Evolutionary conservation across 148 eudicot genomes (phyloP).

Genomic region (Nepenthes gracilis): DNA sequence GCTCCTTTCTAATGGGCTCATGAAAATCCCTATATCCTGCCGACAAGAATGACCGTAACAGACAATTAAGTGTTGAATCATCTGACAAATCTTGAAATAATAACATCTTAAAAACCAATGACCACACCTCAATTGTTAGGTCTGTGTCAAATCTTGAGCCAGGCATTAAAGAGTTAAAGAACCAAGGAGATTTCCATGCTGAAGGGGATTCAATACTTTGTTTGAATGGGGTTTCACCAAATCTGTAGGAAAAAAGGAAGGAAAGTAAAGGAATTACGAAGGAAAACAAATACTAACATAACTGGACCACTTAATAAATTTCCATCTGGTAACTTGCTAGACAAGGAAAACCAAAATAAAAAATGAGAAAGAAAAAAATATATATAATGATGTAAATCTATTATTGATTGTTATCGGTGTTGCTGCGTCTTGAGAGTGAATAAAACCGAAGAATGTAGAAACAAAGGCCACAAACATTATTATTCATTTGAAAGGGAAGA

Average conservation of each 20-base stretch:
- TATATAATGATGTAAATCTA: too few relatives aligned
- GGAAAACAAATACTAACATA: too few relatives aligned
- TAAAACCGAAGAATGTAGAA: neutral
- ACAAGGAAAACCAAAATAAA: too few relatives aligned
- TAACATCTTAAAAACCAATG: neutral
- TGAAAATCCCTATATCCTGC: constrained; percentile 73
- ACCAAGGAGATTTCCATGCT: constrained; percentile 98
- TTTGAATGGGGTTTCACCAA: constrained; percentile 74
- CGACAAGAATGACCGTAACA: neutral
- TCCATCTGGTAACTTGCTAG: too few relatives aligned
- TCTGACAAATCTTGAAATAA: neutral
- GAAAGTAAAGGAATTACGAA: neutral
- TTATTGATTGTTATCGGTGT: too few relatives aligned
- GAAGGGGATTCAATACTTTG: constrained; percentile 93
- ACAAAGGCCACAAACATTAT: too few relatives aligned
- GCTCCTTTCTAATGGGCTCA: constrained; percentile 71
- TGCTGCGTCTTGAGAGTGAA: neutral
- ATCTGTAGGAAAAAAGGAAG: constrained; percentile 22
- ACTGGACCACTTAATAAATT: too few relatives aligned
- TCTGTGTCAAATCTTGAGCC: constrained; percentile 84
- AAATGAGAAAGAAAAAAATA: too few relatives aligned
- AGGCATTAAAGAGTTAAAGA: constrained; percentile 53
- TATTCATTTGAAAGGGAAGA: neutral
- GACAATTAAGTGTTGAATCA: neutral
- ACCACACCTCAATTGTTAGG: constrained; percentile 65